Evolutionary conservation across 2,329 filamentous ascomycete genomes (phyloP), one percentile per base, ranked within the genome.

Genomic region (Drechmeria coniospora): DNA sequence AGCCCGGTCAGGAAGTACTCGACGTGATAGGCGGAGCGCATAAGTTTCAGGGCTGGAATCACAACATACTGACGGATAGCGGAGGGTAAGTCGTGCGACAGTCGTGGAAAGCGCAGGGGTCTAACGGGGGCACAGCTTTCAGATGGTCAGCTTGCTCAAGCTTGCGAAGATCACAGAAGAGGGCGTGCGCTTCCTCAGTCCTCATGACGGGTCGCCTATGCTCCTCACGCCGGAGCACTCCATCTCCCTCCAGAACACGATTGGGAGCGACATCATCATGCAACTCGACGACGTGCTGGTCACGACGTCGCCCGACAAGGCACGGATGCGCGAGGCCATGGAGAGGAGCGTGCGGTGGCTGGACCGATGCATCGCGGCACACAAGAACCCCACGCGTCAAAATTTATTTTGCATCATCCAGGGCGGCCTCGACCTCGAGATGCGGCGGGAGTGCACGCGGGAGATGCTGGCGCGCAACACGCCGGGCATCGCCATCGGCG

Each of bases 371-470:
- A 87, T 95, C 22, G 74, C 74, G 8, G 84, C 86, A 4, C 92
- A 98, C 61, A 72, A 75, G 46, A 79, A 86, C 31, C 81, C 84
- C 0, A 67, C 77, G 17, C 65, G 64, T 2, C 90, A 98, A 52
- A 98, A 94, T 44, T 66, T 98, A 5, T 98, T 98, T 54, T 98
- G 92, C 54, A 98, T 98, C 46, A 94, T 98, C 39, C 90, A 98
- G 54, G 90, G 90, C 35, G 90, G 90, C 0, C 61, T 98, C 7
- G 86, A 98, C 51, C 58, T 93, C 4, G 79, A 84, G 1, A 72
- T 98, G 64, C 72, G 90, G 14, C 68, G 66, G 35, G 68, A 87
- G 49, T 98, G 92, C 56, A 87, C 80, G 38, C 58, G 60, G 27
- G 77, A 80, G 46, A 98, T 98, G 92, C 66, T 93, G 2, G 76